A percentile compares a stretch with the other conserved stretches of the same genome.
Evolutionary conservation across 352 stramenopile species (phyloP).

Genomic region (Phytophthora agathidicida): DNA sequence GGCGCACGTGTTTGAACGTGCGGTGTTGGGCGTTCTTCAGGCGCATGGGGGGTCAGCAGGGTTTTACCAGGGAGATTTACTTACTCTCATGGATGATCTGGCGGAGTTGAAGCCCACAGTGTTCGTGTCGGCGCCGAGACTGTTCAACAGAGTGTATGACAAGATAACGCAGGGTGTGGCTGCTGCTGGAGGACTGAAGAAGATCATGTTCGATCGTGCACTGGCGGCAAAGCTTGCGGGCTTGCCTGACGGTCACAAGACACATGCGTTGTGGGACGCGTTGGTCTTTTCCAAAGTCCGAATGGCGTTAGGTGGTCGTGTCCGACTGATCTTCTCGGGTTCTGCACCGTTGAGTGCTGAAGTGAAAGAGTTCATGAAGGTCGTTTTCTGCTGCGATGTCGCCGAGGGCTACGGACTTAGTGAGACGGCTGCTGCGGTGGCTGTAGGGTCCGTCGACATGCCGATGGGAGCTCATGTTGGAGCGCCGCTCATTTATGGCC

Average conservation of each 20-base stretch:
- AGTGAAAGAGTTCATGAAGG: conserved; percentile 94
- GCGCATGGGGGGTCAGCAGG: conserved; percentile 73
- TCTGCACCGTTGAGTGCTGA: conserved; percentile 90
- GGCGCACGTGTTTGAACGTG: conserved; percentile 95
- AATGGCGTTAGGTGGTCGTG: conserved; percentile 79
- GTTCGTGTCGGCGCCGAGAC: conserved; percentile 91
- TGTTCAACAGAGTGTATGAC: conserved; percentile 97
- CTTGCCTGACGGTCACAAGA: conserved; percentile 44
- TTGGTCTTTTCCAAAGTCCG: conserved; percentile 95
- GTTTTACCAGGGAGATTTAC: conserved; percentile 83
- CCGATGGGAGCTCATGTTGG: conserved; percentile 89
- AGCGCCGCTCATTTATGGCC: conserved; percentile 69
- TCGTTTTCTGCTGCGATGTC: conserved; percentile 88
- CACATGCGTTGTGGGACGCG: conserved; percentile 87
- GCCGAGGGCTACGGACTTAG: conserved; percentile 95
- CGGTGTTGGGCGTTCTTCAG: conserved; percentile 88
- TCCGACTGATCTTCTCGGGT: conserved; percentile 92
- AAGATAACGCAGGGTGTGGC: conserved; percentile 83
- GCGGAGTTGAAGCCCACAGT: conserved; percentile 90
- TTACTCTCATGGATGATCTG: conserved; percentile 93
- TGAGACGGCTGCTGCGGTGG: conserved; percentile 84
- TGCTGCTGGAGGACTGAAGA: conserved; percentile 44
- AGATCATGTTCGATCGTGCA: conserved; percentile 53
- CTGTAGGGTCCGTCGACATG: conserved; percentile 59
- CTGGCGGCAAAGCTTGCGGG: conserved; percentile 44